Base-by-base conservation (phyloP, 208 protist species). In the Leishmania arabica region DNA sequence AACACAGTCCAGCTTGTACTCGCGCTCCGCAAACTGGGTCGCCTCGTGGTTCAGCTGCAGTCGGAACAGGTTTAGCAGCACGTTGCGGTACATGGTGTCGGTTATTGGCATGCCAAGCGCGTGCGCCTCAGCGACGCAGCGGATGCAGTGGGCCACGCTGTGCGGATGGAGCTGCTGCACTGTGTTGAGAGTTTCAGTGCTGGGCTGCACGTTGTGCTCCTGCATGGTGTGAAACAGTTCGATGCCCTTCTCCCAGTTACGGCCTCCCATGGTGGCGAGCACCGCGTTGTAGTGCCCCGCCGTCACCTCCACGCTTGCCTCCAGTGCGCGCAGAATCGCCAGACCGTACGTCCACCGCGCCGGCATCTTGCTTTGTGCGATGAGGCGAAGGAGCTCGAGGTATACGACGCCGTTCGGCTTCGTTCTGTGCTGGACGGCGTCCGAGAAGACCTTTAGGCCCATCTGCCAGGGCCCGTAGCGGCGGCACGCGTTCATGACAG, bases 221-320 rank as follows among this genome's bases (percentile, higher is more conserved):
- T 94, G 90, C 95, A 98, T 98, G 4, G 79, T 31, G 56, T 95
- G 83, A 79, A 92, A 98, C 37, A 97, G 80, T 58, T 77, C 64
- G 9, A 95, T 81, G 34, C 89, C 92, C 77, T 91, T 89, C 72
- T 84, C 71, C 92, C 90, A 96, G 40, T 75, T 76, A 0, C 78
- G 75, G 37, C 90, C 90, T 4, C 88, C 85, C 84, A 98, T 85
- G 60, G 92, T 94, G 34, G 88, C 71, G 19, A 98, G 79, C 17
- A 90, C 90, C 19, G 95, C 89, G 83, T 98, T 98, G 84, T 93
- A 98, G 80, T 94, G 91, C 24, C 95, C 95, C 27, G 93, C 95
- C 3, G 93, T 98, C 49, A 93, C 68, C 53, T 96, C 93, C 15
- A 92, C 77, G 42, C 85, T 90, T 11, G 87, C 90, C 45, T 90